These are phyloP conservation scores for Biscutella laevigata DNA, from an alignment of 441 rosid genomes.

Conservation along the genomic window DNA sequence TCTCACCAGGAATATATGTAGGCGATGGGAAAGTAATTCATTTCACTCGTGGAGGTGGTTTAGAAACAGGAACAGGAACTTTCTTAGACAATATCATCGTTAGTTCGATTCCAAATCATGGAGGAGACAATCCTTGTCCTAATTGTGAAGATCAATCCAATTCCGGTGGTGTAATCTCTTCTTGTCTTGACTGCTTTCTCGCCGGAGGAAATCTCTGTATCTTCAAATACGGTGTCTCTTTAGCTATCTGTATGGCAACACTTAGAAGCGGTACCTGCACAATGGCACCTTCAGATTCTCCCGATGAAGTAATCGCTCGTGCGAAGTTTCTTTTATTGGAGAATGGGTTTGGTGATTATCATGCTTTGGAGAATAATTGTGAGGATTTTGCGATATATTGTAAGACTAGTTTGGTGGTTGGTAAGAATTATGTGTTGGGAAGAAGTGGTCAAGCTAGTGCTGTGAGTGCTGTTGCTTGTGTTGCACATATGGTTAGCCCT, in stretches of 20 bases:
- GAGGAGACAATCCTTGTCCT: conserved; percentile 39
- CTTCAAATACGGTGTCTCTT: conserved; percentile 39
- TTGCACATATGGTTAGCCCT: conserved; percentile 17
- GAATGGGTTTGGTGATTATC: conserved; percentile 58
- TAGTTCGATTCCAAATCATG: conserved; percentile 34
- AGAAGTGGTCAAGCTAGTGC: conserved; percentile 62
- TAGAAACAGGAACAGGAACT: conserved; percentile 54
- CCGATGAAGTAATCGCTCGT: conserved; percentile 42
- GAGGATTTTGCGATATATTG: conserved; percentile 76
- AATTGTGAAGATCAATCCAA: conserved; percentile 40
- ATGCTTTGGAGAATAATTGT: conserved; percentile 57
- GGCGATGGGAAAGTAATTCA: conserved; percentile 64
- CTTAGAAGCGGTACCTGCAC: conserved; percentile 70
- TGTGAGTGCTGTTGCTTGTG: conserved; percentile 33
- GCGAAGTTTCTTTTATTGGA: conserved; percentile 37
- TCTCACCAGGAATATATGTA: conserved; percentile 46
- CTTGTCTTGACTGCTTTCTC: conserved; percentile 67
- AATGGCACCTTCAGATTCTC: conserved; percentile 48
- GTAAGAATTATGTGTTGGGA: conserved; percentile 35
- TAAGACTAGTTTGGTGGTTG: conserved; percentile 47
- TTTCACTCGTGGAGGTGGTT: conserved; percentile 59
- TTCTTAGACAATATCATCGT: conserved; percentile 38
- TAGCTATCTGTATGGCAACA: conserved; percentile 36
- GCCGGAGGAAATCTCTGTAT: conserved; percentile 42
- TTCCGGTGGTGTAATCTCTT: conserved; percentile 43